Evolutionary conservation across 345 rosid species (phyloP), one percentile per base, ranked within the genome.

Genomic region (Garcia nutans): DNA sequence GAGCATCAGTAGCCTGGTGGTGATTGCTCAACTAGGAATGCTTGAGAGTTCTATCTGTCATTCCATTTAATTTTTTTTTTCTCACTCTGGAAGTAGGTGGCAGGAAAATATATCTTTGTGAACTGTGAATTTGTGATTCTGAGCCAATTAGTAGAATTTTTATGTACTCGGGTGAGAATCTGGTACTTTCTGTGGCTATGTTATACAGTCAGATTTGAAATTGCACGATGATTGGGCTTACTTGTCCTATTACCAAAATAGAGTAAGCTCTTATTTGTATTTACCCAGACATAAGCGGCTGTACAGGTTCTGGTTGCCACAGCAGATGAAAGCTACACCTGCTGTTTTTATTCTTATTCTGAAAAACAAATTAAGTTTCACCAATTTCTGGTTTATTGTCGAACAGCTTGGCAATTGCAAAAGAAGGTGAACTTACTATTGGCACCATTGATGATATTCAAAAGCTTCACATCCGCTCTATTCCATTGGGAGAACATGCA

Each of bases 401-500:
- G 20, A 42, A 73, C 93, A 93, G 99, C 78, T 88, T 95, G 22
- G 99, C 98, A 26, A 90, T 95, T 85, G 98, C 98, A 26, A 95
- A 91, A 80, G 97, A 90, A 85, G 99, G 97, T 0, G 96, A 91
- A 78, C 97, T 95, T 82, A 89, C 94, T 9, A 93, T 95, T 55
- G 97, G 98, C 72, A 93, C 98, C 74, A 95, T 95, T 50, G 97
- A 95, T 87, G 98, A 90, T 74, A 93, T 93, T 77, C 99, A 93
- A 85, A 95, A 95, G 90, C 98, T 95, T 84, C 99, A 95, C 77
- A 95, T 95, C 78, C 98, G 99, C 76, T 86, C 97, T 66, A 91
- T 95, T 79, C 97, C 99, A 1, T 81, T 95, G 56, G 98, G 99
- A 73, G 99, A 95, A 82, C 96, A 93, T 65, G 92, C 92, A 65